A percentile compares a stretch with the other conserved stretches of the same genome.
Evolutionary conservation across 257 asterid genomes (phyloP).

Genomic region (Echites panduratus): DNA sequence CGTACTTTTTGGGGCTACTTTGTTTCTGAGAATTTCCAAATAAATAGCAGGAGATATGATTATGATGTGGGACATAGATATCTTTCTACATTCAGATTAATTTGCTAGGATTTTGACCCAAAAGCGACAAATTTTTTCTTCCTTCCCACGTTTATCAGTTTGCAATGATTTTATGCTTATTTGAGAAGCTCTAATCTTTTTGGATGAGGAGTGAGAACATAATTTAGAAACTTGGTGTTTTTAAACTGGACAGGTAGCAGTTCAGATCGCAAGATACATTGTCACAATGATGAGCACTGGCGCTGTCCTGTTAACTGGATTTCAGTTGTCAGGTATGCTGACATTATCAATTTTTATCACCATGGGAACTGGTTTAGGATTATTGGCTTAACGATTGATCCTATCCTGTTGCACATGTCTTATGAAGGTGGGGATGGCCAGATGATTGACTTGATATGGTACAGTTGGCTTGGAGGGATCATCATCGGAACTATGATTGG

Average conservation of each 20-base stretch:
- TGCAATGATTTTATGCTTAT: not conserved
- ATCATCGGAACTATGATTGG: constrained; percentile 96
- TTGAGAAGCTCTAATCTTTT: constrained; percentile 1
- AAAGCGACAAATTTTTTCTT: not conserved
- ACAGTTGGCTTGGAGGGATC: constrained; percentile 96
- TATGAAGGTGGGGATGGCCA: constrained; percentile 80
- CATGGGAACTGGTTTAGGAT: constrained; percentile 3
- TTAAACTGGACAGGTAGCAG: constrained; percentile 45
- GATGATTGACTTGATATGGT: constrained; percentile 89
- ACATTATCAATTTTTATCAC: not conserved
- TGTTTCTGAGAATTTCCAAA: too few species aligned
- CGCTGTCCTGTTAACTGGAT: constrained; percentile 69
- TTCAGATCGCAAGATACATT: constrained; percentile 78
- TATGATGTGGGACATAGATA: too few species aligned
- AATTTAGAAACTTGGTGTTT: not conserved
- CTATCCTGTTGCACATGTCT: constrained; percentile 5
- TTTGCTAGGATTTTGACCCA: not conserved
- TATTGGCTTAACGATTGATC: not conserved
- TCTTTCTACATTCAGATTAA: too few species aligned
- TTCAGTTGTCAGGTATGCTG: constrained; percentile 87
- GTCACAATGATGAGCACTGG: constrained; percentile 93
- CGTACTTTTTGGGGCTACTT: too few species aligned
- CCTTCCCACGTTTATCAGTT: too few species aligned
- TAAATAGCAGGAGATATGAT: not conserved
- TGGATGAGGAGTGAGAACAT: not conserved